Base-by-base conservation (phyloP, 75 land plant species). In the Cunninghamia lanceolata region DNA sequence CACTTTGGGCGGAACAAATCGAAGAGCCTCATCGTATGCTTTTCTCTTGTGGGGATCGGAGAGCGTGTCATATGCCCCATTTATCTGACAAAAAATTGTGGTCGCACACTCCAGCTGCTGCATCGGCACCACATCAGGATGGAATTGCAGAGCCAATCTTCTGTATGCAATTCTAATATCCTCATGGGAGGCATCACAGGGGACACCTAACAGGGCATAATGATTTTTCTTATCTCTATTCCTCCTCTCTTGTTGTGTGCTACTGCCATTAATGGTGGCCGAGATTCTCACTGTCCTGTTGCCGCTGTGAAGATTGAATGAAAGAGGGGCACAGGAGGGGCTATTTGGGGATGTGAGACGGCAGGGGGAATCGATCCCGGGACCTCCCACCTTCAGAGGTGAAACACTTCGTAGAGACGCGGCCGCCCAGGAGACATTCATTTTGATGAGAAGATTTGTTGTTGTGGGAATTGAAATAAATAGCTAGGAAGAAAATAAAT, bases 51-150 rank as follows among this genome's bases (percentile, higher is more conserved):
- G 25, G 11, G 88, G 88, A 21, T 85, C 82, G 4, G 87, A 88
- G 2, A 88, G 52, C 25, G 59, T 76, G 1, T 36, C 56, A 75
- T 88, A 88, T 9, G 88, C 88, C 3, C 43, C 13, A 39, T 88
- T 68, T 14, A 85, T 75, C 53, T 88, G 53, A 71, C 54, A 76
- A 54, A 88, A 88, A 28, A 28, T 1, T 46, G 76, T 34, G 3
- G 88, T 88, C 16, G 54, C 71, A 19, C 70, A 25, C 28, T 88
- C 88, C 25, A 54, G 30, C 88, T 87, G 86, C 56, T 88, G 56
- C 15, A 82, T 30, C 14, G 83, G 83, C 34, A 50, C 47, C 50
- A 82, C 83, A 30, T 82, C 83, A 42, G 56, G 78, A 74, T 87
- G 88, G 59, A 45, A 82, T 47, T 80, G 28, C 43, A 81, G 84